phyloP scores from a whole-genome alignment of 768 basidiomycete genomes.

The Rhodosporidiobolus odoratus region DNA sequence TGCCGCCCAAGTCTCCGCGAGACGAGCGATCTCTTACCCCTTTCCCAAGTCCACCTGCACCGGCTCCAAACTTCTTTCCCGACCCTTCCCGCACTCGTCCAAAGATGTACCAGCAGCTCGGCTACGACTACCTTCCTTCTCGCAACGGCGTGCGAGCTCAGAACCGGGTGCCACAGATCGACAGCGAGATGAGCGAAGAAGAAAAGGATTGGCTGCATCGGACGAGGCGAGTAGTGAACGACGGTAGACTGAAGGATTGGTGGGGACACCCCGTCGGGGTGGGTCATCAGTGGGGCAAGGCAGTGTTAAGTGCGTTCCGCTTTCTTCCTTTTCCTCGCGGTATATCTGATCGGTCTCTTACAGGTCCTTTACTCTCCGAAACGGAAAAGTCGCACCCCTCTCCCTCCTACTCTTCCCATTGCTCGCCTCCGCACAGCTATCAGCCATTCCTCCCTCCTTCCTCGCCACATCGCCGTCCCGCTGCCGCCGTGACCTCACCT shows the following conservation, averaged over 20 bases:
- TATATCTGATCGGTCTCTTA: too few species aligned
- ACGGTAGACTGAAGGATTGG: not conserved
- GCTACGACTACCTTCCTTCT: slow-evolving; percentile 3
- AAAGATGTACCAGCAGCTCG: not conserved
- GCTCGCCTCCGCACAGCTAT: not conserved
- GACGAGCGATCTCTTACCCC: not conserved
- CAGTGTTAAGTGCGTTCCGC: slow-evolving; percentile 8
- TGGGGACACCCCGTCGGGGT: slow-evolving; percentile 3
- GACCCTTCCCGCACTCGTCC: not conserved
- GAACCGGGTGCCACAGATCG: not conserved
- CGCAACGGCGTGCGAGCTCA: not conserved
- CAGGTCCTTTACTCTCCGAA: too few species aligned
- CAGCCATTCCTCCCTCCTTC: not conserved
- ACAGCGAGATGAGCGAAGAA: not conserved
- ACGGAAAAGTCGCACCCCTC: too few species aligned
- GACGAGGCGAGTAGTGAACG: not conserved
- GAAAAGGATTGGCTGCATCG: slow-evolving; percentile 4
- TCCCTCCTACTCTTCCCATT: too few species aligned
- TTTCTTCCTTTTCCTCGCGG: not conserved
- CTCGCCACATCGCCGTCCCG: too few species aligned
- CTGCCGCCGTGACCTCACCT: not conserved
- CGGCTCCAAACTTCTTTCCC: not conserved
- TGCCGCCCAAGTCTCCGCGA: not conserved
- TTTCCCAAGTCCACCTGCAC: not conserved
- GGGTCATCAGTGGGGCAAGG: not conserved